Evolutionary conservation across 1,139 yeast genomes (phyloP), one percentile per base, ranked within the genome.

Genomic region (Zygosaccharomyces pseudobailii): DNA sequence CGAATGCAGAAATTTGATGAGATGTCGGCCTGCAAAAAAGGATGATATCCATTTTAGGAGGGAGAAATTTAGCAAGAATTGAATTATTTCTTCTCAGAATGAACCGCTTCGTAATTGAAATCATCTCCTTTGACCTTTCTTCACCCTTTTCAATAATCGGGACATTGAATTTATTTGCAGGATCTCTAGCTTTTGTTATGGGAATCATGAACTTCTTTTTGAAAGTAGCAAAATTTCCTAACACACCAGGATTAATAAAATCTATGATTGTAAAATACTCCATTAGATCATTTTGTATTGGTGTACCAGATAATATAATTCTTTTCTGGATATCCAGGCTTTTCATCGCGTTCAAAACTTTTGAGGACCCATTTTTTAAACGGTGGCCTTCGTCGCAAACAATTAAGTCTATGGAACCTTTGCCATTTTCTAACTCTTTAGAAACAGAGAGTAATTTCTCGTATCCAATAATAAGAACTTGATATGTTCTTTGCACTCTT

Each of bases 311-410:
- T 7, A 92, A 69, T 20, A 92, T 63, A 3, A 92, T 70, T 54
- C 83, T 79, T 42, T 72, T 76, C 10, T 74, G 71, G 4, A 87
- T 75, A 34, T 79, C 72, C 23, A 90, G 67, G 2, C 72, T 67
- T 37, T 76, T 76, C 43, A 90, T 71, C 0, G 81, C 78, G 51
- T 79, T 80, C 46, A 88, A 71, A 0, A 86, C 80, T 63, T 88
- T 88, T 51, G 86, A 87, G 10, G 79, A 66, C 24, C 76, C 73
- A 56, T 77, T 85, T 58, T 90, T 90, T 53, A 90, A 71, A 44
- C 95, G 73, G 63, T 90, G 97, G 3, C 97, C 98, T 63, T 94
- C 99, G 65, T 94, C 99, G 65, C 98, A 92, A 0, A 94, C 78
- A 34, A 94, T 69, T 21, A 92, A 59, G 61, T 89, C 97, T 4